These are phyloP conservation scores for Erigeron philadelphicus DNA, from an alignment of 140 eudicot species.

Conservation along the genomic window DNA sequence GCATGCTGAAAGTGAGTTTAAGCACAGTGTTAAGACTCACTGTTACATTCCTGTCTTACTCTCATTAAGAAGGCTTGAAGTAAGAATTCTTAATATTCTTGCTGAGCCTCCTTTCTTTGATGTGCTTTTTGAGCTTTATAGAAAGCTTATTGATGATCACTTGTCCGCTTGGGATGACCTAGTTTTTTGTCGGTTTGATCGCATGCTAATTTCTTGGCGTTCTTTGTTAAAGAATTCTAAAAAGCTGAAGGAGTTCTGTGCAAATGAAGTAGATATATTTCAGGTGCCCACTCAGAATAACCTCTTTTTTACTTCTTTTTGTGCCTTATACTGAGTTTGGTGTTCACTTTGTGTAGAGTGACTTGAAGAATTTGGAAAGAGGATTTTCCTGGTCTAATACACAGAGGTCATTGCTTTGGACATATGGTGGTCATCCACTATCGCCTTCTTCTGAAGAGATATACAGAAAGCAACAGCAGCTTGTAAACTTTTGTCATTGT, in stretches of 20 bases:
- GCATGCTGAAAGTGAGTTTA: constrained; percentile 45
- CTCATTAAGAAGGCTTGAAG: constrained; percentile 53
- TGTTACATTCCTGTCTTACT: constrained; percentile 41
- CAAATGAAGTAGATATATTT: constrained; percentile 51
- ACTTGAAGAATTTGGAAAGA: constrained; percentile 35
- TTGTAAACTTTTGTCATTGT: constrained; percentile 40
- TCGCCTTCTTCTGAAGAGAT: constrained; percentile 56
- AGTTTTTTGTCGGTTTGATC: constrained; percentile 41
- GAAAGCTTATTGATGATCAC: constrained; percentile 65
- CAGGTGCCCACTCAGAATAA: constrained; percentile 39
- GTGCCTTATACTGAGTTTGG: neutral
- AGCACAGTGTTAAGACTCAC: constrained; percentile 27
- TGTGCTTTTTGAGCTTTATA: constrained; percentile 42
- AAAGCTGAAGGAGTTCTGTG: constrained; percentile 46
- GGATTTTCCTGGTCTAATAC: constrained; percentile 43
- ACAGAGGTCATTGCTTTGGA: constrained; percentile 75
- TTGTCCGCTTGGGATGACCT: constrained; percentile 57
- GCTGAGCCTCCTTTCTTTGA: constrained; percentile 57
- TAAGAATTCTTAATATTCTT: constrained; percentile 53
- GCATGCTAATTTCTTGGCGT: constrained; percentile 54
- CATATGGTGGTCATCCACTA: constrained; percentile 85
- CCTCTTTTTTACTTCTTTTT: neutral
- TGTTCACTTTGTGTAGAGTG: constrained; percentile 35
- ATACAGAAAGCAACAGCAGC: constrained; percentile 47
- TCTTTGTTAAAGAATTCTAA: constrained; percentile 44